Base-by-base conservation (phyloP, 2,329 filamentous ascomycete genomes). In the Arachnopeziza araneosa region DNA sequence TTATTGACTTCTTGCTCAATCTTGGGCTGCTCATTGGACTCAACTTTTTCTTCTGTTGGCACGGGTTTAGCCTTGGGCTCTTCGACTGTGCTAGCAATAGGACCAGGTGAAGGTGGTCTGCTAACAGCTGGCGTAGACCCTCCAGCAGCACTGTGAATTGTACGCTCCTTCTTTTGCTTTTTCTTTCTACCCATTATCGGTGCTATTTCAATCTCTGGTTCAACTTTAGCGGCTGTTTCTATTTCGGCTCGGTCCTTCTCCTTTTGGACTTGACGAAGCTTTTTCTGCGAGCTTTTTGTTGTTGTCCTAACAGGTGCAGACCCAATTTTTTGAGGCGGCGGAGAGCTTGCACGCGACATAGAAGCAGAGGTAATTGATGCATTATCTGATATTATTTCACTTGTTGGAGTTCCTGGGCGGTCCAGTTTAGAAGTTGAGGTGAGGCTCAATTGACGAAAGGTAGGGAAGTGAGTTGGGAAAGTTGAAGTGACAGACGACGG, bases 131-230 rank as follows among this genome's bases (percentile, higher is more conserved):
- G 69, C 12, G 69, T 70, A 55, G 70, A 69, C 19, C 60, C 67
- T 54, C 65, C 64, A 48, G 63, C 60, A 44, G 64, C 64, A 53
- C 62, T 71, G 67, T 75, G 75, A 1, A 69, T 62, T 7, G 66
- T 68, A 68, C 84, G 87, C 67, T 88, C 85, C 75, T 91, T 93
- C 79, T 90, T 92, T 72, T 90, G 84, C 76, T 93, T 95, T 79
- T 91, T 93, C 79, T 92, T 92, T 56, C 90, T 84, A 36, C 89
- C 89, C 54, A 91, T 73, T 50, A 96, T 88, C 0, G 91, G 90
- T 8, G 85, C 90, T 65, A 83, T 78, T 10, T 79, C 77, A 65
- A 80, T 78, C 54, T 80, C 77, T 10, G 73, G 73, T 44, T 71
- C 66, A 24, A 64, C 57, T 44, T 69, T 64, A 8, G 65, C 64